Percentiles rank a stretch among this genome's conserved stretches.
Evolutionary conservation across 1,284 basidiomycete genomes (phyloP).

Genomic region (Lignosus rhinocerotis): DNA sequence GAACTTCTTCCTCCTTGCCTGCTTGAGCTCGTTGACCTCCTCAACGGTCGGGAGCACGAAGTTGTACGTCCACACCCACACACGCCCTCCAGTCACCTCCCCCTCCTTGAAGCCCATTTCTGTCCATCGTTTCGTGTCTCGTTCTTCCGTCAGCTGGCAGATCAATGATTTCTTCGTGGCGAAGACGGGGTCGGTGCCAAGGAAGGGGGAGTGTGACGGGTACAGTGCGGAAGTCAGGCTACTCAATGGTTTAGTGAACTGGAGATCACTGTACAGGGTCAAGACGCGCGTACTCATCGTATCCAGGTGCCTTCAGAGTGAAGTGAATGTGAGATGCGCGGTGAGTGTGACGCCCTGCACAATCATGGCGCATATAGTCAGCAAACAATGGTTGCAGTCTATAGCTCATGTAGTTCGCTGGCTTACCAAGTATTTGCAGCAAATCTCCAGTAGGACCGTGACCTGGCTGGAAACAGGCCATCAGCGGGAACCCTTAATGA

Average conservation of each 20-base stretch:
- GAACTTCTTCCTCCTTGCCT: conserved; percentile 13
- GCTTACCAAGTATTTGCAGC: conserved; percentile 33
- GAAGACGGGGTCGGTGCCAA: conserved; percentile 44
- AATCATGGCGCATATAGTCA: not conserved
- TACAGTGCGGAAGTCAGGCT: conserved; percentile 42
- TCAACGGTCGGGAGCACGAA: conserved; percentile 38
- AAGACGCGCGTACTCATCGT: conserved; percentile 32
- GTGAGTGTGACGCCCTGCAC: conserved; percentile 38
- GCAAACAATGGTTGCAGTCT: not conserved
- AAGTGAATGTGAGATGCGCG: conserved; percentile 44
- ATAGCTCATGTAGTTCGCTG: not conserved
- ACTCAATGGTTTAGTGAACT: not conserved
- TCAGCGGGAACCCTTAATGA: not conserved
- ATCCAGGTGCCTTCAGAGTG: conserved; percentile 37
- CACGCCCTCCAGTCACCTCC: conserved; percentile 33
- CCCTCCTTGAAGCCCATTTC: conserved; percentile 36
- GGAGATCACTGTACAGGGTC: not conserved
- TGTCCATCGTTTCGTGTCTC: conserved; percentile 33
- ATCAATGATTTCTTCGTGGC: conserved; percentile 43
- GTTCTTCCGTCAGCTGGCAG: conserved; percentile 34
- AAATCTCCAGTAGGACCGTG: conserved; percentile 41
- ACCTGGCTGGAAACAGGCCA: conserved; percentile 29
- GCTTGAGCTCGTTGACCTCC: conserved; percentile 35
- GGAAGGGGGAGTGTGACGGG: conserved; percentile 41
- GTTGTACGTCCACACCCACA: conserved; percentile 39